Evolutionary conservation across 306 rosid genomes (phyloP).

Genomic region (Cicer pinnatifidum): DNA sequence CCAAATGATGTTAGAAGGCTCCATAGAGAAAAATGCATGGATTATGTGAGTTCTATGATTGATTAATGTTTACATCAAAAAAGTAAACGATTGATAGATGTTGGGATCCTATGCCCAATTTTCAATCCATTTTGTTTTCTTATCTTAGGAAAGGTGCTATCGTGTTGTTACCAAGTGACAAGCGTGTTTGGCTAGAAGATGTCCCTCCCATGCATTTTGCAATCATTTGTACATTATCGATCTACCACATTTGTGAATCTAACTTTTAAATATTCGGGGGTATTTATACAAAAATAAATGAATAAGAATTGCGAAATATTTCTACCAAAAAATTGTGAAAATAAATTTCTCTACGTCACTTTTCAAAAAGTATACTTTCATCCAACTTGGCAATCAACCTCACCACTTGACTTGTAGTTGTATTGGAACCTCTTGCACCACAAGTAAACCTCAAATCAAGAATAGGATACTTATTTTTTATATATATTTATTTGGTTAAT

Average conservation of each 20-base stretch:
- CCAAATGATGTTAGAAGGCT: too few species aligned
- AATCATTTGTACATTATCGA: neutral
- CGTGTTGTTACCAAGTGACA: too few species aligned
- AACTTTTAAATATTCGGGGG: neutral
- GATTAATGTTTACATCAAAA: too few species aligned
- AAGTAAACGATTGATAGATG: too few species aligned
- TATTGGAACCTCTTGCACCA: conserved; percentile 18
- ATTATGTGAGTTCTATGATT: too few species aligned
- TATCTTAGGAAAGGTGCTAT: too few species aligned
- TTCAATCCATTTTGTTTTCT: too few species aligned
- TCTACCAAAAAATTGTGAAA: neutral
- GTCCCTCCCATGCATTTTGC: neutral
- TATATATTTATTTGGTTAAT: neutral
- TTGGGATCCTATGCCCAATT: too few species aligned
- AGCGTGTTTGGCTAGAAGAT: neutral
- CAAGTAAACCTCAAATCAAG: conserved; percentile 18
- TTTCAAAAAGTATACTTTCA: neutral
- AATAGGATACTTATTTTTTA: neutral
- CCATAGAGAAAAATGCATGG: too few species aligned
- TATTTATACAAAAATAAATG: neutral
- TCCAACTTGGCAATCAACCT: conserved; percentile 29
- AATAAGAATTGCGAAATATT: neutral
- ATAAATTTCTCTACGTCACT: neutral
- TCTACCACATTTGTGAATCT: neutral
- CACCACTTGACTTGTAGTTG: conserved; percentile 22